Conservation (phyloP, 371 early-diverging fungal genomes). For the Syncephalastrum sp. region DNA sequence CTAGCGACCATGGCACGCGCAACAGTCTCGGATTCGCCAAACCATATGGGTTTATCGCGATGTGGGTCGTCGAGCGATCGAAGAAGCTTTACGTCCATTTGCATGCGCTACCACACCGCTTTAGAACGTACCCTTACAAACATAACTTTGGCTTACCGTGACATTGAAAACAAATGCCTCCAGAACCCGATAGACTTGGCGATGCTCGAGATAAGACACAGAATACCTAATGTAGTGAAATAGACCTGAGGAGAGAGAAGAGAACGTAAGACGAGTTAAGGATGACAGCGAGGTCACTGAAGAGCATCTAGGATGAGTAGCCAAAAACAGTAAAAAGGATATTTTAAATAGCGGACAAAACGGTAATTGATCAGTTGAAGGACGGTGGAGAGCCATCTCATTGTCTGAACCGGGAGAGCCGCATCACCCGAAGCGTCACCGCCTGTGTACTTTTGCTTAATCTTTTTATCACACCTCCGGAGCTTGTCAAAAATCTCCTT, state of each 20-base stretch:
- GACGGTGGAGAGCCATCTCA: slow-evolving; percentile 78
- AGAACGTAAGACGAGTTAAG: slow-evolving; percentile 41
- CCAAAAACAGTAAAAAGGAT: slow-evolving; percentile 24
- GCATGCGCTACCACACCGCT: slow-evolving; percentile 43
- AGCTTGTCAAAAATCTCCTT: slow-evolving; percentile 76
- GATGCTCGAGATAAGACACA: slow-evolving; percentile 58
- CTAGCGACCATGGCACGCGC: slow-evolving; percentile 60
- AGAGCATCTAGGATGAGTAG: background rate
- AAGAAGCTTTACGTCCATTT: slow-evolving; percentile 59
- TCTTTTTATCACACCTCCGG: slow-evolving; percentile 64
- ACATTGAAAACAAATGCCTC: slow-evolving; percentile 66
- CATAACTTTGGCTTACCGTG: slow-evolving; percentile 34
- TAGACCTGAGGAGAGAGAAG: slow-evolving; percentile 47
- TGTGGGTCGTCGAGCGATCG: slow-evolving; percentile 59
- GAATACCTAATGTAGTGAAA: slow-evolving; percentile 66
- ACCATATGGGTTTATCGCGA: slow-evolving; percentile 64
- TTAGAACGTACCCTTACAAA: background rate
- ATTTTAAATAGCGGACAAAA: slow-evolving; percentile 50
- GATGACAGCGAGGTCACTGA: slow-evolving; percentile 19
- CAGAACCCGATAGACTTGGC: slow-evolving; percentile 64
- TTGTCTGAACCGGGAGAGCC: slow-evolving; percentile 50
- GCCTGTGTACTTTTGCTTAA: slow-evolving; percentile 36
- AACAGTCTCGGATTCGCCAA: slow-evolving; percentile 66
- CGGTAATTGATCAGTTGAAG: slow-evolving; percentile 78
- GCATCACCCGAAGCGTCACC: slow-evolving; percentile 3